Percentiles rank a stretch among this genome's conserved stretches.
Evolutionary conservation across 305 asterid species (phyloP).

Genomic region (Salvia sclarea): DNA sequence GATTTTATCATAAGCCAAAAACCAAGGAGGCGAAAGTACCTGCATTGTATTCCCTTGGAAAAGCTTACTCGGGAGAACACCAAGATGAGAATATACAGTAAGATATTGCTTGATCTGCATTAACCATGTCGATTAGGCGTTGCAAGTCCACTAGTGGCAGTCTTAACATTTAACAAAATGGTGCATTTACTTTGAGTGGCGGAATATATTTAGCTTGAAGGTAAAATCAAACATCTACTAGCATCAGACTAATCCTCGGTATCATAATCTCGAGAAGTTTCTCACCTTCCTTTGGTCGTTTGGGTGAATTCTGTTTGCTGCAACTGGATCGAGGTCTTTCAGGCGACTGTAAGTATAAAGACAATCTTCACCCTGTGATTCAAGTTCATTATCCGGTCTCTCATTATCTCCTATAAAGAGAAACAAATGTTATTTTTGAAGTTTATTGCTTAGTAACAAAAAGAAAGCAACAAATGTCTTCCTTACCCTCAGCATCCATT

Average conservation of each 20-base stretch:
- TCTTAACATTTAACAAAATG: not conserved
- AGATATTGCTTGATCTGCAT: slow-evolving; percentile 83
- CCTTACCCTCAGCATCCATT: slow-evolving; percentile 53
- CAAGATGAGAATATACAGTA: slow-evolving; percentile 56
- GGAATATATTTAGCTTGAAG: not conserved
- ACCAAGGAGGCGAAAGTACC: slow-evolving; percentile 48
- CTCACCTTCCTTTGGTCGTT: slow-evolving; percentile 89
- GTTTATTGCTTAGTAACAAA: slow-evolving; percentile 25
- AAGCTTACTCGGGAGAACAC: slow-evolving; percentile 85
- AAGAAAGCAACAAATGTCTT: not conserved
- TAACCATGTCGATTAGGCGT: not conserved
- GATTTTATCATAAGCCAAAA: slow-evolving; percentile 20
- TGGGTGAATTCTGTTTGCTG: slow-evolving; percentile 90
- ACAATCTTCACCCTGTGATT: slow-evolving; percentile 31
- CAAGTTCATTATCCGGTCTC: slow-evolving; percentile 43
- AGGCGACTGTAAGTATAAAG: slow-evolving; percentile 54
- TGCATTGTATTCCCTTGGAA: slow-evolving; percentile 69
- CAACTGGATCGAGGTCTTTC: slow-evolving; percentile 78
- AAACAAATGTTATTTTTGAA: slow-evolving; percentile 15
- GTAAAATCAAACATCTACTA: not conserved
- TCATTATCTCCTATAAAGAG: slow-evolving; percentile 50
- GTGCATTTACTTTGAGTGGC: too few relatives aligned
- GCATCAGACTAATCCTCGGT: not conserved
- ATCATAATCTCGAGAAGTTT: not conserved
- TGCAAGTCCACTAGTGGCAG: not conserved